phyloP scores from a whole-genome alignment of 495 filamentous ascomycete species.

The Xylaria curta region DNA sequence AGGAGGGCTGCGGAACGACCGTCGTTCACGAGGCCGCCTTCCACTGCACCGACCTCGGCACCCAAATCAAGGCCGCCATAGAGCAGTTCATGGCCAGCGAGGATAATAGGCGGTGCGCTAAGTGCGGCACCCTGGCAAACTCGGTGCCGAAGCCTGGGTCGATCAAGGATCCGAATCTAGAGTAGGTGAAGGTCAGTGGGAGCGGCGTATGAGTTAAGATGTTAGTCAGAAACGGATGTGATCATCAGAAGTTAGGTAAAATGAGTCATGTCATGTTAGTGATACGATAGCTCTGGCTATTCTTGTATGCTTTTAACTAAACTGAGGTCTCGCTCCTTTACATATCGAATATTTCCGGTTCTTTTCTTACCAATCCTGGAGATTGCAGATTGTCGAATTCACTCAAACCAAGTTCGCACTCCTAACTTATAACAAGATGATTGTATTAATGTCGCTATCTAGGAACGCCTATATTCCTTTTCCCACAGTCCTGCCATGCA shows the following conservation, averaged over 20 bases:
- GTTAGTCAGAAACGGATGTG: background rate
- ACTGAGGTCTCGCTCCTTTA: background rate
- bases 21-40: slow-evolving; percentile 88
- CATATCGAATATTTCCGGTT: background rate
- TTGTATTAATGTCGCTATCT: slow-evolving; percentile 5
- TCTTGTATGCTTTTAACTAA: background rate
- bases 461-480: slow-evolving; percentile 4
- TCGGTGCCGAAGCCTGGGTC: slow-evolving; percentile 55
- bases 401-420: background rate
- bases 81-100: slow-evolving; percentile 77
- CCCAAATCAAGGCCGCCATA: slow-evolving; percentile 94
- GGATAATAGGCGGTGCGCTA: slow-evolving; percentile 75
- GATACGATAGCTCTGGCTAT: background rate
- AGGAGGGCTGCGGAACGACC: slow-evolving; percentile 58
- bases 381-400: background rate
- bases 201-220: background rate
- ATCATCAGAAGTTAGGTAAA: background rate
- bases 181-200: slow-evolving; percentile 31
- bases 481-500: slow-evolving; percentile 16
- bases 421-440: background rate
- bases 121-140: slow-evolving; percentile 76
- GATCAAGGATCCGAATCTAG: slow-evolving; percentile 59
- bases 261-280: background rate
- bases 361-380: background rate
- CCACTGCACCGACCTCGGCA: slow-evolving; percentile 91